Evolutionary conservation across 1,284 basidiomycete species (phyloP).

Genomic region (Caloboletus inedulis): DNA sequence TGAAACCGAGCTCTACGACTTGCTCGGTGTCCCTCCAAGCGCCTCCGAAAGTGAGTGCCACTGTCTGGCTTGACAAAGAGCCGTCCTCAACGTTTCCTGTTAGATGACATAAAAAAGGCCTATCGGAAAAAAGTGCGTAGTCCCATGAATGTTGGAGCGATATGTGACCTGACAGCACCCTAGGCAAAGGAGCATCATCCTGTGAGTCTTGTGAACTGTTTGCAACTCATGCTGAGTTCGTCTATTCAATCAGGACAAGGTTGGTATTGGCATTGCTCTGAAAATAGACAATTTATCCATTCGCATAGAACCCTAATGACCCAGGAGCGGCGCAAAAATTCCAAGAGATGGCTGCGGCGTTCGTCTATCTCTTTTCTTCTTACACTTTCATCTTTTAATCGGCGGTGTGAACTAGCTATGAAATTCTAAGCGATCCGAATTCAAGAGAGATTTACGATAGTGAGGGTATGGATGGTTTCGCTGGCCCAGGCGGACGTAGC

Average conservation of each 20-base stretch:
- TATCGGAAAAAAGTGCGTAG: conserved; percentile 79
- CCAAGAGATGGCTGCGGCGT: conserved; percentile 87
- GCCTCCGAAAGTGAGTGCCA: conserved; percentile 64
- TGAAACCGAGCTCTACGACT: conserved; percentile 76
- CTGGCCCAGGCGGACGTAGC: conserved; percentile 42
- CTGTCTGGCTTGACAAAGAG: conserved; percentile 1
- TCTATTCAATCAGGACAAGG: conserved; percentile 56
- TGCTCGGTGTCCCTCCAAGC: conserved; percentile 66
- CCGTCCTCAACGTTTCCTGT: conserved; percentile 13
- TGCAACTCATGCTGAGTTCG: conserved; percentile 3
- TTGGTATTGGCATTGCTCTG: conserved; percentile 25
- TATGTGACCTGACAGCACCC: conserved; percentile 26
- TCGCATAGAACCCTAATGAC: conserved; percentile 69
- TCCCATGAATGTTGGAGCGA: conserved; percentile 6
- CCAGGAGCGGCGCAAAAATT: conserved; percentile 77
- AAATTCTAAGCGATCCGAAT: conserved; percentile 78
- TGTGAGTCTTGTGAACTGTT: conserved; percentile 47
- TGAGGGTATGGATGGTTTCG: conserved; percentile 70
- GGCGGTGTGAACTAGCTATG: conserved; percentile 55
- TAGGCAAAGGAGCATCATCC: conserved; percentile 90
- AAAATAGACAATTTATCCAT: conserved; percentile 2
- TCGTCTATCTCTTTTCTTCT: conserved; percentile 32
- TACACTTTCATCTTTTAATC: conserved; percentile 4
- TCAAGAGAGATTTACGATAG: conserved; percentile 79
- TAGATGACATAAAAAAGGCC: conserved; percentile 88